Evolutionary conservation across 495 filamentous ascomycete species (phyloP).

Genomic region (Cetradonia linearis): DNA sequence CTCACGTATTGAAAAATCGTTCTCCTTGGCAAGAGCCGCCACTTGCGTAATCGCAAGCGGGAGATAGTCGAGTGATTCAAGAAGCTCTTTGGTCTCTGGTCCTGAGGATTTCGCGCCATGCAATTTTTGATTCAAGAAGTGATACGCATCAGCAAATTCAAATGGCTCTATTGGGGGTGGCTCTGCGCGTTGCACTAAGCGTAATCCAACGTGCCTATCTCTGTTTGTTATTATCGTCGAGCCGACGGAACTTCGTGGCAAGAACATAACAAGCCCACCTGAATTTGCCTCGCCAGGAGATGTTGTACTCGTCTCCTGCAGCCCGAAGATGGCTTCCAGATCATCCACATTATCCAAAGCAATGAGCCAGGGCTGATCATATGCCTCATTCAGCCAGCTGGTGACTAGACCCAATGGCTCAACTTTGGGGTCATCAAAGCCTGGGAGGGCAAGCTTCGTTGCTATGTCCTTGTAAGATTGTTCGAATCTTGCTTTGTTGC

Average conservation of each 20-base stretch:
- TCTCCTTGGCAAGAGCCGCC: not conserved
- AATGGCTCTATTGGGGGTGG: no score
- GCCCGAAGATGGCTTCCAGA: not conserved
- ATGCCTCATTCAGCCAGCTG: slow-evolving; percentile 31
- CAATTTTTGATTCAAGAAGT: not conserved
- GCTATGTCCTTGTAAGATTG: slow-evolving; percentile 38
- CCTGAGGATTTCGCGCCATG: not conserved
- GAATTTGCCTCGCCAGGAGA: not conserved
- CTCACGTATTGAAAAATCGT: not conserved
- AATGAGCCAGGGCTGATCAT: slow-evolving; percentile 24
- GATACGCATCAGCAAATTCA: not conserved
- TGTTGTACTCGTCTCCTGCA: not conserved
- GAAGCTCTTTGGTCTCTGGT: not conserved
- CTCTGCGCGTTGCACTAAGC: not conserved
- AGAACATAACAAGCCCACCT: not conserved
- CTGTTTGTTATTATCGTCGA: not conserved
- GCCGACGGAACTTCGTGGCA: slow-evolving; percentile 16
- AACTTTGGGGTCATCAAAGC: slow-evolving; percentile 26
- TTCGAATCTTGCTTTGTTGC: slow-evolving; percentile 31
- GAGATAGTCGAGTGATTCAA: not conserved
- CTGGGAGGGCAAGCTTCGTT: slow-evolving; percentile 24
- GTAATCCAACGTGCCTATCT: not conserved
- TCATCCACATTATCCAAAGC: slow-evolving; percentile 34
- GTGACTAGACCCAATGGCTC: slow-evolving; percentile 31
- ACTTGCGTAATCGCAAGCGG: not conserved